phyloP scores from a whole-genome alignment of 768 basidiomycete species.

The Pleurotus tuber-regium region DNA sequence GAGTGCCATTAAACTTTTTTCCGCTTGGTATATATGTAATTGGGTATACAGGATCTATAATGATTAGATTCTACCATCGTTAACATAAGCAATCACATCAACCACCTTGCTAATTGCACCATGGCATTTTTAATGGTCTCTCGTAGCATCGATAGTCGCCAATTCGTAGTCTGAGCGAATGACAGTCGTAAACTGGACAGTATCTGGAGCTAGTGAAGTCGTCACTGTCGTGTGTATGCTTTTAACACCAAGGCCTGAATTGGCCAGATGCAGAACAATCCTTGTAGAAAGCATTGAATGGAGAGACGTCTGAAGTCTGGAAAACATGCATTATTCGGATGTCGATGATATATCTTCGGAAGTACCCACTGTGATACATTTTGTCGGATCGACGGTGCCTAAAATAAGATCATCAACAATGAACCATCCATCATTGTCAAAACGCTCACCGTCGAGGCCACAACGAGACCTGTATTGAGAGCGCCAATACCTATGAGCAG shows the following conservation, averaged over 20 bases:
- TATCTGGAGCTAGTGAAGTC: neutral
- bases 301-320: constrained; percentile 4
- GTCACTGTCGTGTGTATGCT: constrained; percentile 1
- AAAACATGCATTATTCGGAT: too few relatives aligned
- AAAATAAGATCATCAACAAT: neutral
- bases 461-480: constrained; percentile 2
- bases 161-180: constrained; percentile 3
- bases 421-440: neutral
- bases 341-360: too few relatives aligned
- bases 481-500: neutral
- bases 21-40: too few relatives aligned
- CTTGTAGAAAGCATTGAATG: constrained; percentile 6
- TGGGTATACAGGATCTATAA: too few relatives aligned
- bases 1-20: too few relatives aligned
- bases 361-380: constrained; percentile 1
- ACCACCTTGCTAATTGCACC: too few relatives aligned
- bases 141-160: neutral
- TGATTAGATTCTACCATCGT: too few relatives aligned
- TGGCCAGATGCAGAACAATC: constrained; percentile 3
- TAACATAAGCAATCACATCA: too few relatives aligned
- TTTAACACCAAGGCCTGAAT: constrained; percentile 5
- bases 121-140: neutral
- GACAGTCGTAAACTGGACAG: neutral
- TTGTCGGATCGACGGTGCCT: constrained; percentile 1
- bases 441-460: neutral